Percentiles rank a stretch among this genome's conserved stretches.
phyloP scores from a whole-genome alignment of 208 protist species.

The Balamuthia mandrillaris region DNA sequence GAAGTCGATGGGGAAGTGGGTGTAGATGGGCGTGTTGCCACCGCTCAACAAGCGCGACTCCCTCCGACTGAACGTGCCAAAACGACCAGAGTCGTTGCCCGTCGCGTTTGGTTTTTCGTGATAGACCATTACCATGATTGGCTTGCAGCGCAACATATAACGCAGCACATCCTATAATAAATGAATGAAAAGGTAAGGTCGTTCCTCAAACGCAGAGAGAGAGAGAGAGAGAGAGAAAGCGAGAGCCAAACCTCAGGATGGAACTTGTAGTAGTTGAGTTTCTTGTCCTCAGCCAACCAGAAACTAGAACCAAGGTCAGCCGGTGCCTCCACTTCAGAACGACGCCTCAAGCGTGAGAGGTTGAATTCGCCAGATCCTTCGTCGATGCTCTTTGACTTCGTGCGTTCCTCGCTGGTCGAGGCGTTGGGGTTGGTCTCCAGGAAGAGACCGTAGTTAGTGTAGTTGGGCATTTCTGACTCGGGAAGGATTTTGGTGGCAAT shows the following conservation, averaged over 20 bases:
- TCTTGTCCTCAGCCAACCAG: conserved; percentile 35
- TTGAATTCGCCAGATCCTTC: too few species aligned
- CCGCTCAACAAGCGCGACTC: not conserved
- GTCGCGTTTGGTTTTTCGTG: not conserved
- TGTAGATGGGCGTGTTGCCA: conserved; percentile 38
- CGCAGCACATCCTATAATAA: not conserved
- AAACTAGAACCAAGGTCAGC: too few species aligned
- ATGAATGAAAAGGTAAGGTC: not conserved
- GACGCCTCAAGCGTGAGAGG: too few species aligned
- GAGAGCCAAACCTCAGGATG: not conserved
- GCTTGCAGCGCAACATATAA: conserved; percentile 13
- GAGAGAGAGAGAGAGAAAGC: not conserved
- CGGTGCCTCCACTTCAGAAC: too few species aligned
- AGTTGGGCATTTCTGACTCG: conserved; percentile 29
- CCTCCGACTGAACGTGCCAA: not conserved
- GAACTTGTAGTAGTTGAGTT: conserved; percentile 32
- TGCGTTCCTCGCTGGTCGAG: too few species aligned
- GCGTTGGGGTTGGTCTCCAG: too few species aligned
- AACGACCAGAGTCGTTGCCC: not conserved
- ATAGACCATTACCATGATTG: conserved; percentile 34
- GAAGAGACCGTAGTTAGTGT: conserved; percentile 6
- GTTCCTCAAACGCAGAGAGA: not conserved
- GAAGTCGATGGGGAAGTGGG: conserved; percentile 37
- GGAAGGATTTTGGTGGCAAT: not conserved
- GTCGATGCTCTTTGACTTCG: too few species aligned